These are phyloP conservation scores for Corylus avellana DNA, from an alignment of 306 rosid genomes.

Conservation along the genomic window DNA sequence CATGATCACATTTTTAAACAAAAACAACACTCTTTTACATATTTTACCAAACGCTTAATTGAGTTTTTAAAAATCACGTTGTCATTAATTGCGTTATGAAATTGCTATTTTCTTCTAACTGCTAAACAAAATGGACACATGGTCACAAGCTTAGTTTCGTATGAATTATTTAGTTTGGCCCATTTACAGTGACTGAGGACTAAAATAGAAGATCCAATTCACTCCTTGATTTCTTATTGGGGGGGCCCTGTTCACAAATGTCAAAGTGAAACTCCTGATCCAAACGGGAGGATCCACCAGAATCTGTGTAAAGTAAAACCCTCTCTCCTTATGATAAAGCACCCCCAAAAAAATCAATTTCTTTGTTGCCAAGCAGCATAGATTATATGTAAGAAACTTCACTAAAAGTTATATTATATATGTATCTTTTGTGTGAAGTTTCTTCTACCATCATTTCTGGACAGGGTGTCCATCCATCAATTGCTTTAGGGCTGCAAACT, in stretches of 20 bases:
- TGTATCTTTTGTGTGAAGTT: slow-evolving; percentile 22
- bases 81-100: too few species aligned
- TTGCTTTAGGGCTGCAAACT: background rate
- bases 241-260: background rate
- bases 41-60: too few species aligned
- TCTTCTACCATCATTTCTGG: slow-evolving; percentile 6
- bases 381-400: background rate
- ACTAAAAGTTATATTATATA: background rate
- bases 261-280: background rate
- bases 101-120: too few species aligned
- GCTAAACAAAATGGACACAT: too few species aligned
- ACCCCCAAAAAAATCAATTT: background rate
- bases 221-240: background rate
- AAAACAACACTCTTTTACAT: too few species aligned
- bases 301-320: too few species aligned
- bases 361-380: background rate
- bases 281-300: background rate
- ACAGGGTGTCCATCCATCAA: background rate
- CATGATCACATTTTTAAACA: too few species aligned
- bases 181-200: background rate
- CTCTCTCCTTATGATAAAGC: background rate
- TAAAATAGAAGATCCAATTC: background rate
- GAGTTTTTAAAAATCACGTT: too few species aligned
- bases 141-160: too few species aligned
- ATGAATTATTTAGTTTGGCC: too few species aligned